Base-by-base conservation (phyloP, 768 basidiomycete genomes). In the Lactarius hatsudake region DNA sequence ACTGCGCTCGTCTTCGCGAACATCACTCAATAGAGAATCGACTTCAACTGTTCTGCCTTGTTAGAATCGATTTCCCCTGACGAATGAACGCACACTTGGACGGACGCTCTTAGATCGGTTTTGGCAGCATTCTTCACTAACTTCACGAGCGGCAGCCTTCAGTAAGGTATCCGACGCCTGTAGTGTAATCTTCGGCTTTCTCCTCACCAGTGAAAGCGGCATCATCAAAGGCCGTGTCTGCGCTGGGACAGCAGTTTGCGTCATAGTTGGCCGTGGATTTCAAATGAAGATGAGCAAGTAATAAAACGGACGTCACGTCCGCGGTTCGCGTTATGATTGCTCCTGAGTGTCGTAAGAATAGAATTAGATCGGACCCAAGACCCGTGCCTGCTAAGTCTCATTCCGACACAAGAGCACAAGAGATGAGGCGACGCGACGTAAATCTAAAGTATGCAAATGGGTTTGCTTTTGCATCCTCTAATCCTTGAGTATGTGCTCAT, bases 401-500 rank as follows among this genome's bases (percentile, higher is more conserved):
- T 58, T 32, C 26, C 43, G 53, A 59, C 53, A 10, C 42, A 18
- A 38, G 12, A 13, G 17, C 18, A 59, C 17, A 53, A 26, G 48
- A 26, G 30, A 53, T 53, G 32, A 40, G 13, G n/a, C 10, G 45
- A 57, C 26, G 57, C 36, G 43, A 56, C 23, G 36, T 55, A 40
- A 23, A 66, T 48, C 23, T 59, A 40, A 56, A 57, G 20, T 45
- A 58, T 42, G 20, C 28, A 53, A 30, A n/a, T 12, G 36, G 36
- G 36, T 38, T 38, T 38, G 36, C 36, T 38, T 55, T 38, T 60
- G 61, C 53, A 66, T 43, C 15, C 48, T 67, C 62, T 68, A 69
- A 3, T 42, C 60, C 28, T 45, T 55, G 36, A 62, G 70, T 64
- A 71, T 71, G 28, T 68, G 67, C 9, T 68, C 67, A 10, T 63